Base-by-base conservation (phyloP, 495 filamentous ascomycete species). In the Friedmanniomyces simplex region DNA sequence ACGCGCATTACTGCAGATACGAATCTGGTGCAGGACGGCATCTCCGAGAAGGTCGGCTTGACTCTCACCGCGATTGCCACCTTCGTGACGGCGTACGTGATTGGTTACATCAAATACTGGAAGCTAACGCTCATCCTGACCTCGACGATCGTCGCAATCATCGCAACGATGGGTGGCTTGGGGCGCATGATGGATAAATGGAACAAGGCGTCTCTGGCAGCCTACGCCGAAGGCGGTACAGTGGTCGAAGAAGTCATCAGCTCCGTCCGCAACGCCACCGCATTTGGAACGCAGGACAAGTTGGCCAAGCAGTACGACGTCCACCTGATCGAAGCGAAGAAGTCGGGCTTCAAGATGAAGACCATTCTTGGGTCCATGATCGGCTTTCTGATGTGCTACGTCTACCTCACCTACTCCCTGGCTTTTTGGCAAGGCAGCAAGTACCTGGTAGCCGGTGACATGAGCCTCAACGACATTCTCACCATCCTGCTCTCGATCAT, bases 201-300 rank as follows among this genome's bases (percentile, higher is more conserved):
- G 66, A 89, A 83, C 67, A 89, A 86, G 67, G 69, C 82, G 43
- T 84, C 88, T 30, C 75, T 96, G 49, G 75, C 84, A 45, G 80
- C 87, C 4, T 91, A 91, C 63, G 90, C 87, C 46, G 74, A 82
- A 16, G 91, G 90, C 65, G 91, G 91, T 47, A 90, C 86, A 0
- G 79, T 98, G 20, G 91, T 88, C 0, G 93, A 97, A 69, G 93
- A 98, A 71, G 91, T 96, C 55, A 82, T 98, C 67, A 91, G 87
- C 65, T 95, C 90, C 8, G 86, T 96, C 62, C 81, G 93, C 36
- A 96, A 94, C 67, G 86, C 90, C n/a, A 83, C 84, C 5, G 93
- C 93, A 10, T 98, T 96, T 64, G 86, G 85, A 57, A 96, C 90
- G 0, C 90, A 98, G 70, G 84, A 89, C 50, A 88, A 90, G 64